Base-by-base conservation (phyloP, 306 rosid species). In the Ormosia emarginata region DNA sequence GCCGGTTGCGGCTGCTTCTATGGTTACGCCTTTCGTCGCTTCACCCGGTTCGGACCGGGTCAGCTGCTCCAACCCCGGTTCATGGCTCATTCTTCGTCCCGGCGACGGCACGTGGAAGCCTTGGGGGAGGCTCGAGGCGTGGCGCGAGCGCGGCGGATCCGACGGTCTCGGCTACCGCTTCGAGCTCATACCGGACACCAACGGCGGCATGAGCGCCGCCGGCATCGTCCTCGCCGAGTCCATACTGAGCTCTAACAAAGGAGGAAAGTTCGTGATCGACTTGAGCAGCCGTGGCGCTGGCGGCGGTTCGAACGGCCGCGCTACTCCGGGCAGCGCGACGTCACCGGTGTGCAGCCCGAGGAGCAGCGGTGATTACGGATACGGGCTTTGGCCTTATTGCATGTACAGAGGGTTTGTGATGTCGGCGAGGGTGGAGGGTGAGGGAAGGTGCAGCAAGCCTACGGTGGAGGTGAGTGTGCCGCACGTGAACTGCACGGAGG, bases 271-370 rank as follows among this genome's bases (percentile, higher is more conserved):
- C 50, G 70, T 81, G 3, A 87, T 91, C 11, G 96, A 91, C 56
- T 46, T 91, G 12, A 81, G 93, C 15, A 73, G 72, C 34, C 72
- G 64, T 36, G 18, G 39, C 1, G 79, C 47, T 5, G 56, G 41
- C 1, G 71, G 36, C 0, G 82, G 80, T 4, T 46, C 86, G 0
- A 82, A 80, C 53, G 90, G 85, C 0, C 85, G 85, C 0, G 73
- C 79, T 0, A 74, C 90, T 47, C 90, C 97, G 47, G 88, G 66
- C 7, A 85, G 53, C 0, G 70, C 87, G 39, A 78, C 81, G 2
- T 91, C 98, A 0, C 97, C 98, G 37, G 93, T 30, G 15, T 86
- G 92, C 57, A 94, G 98, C 39, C 98, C 97, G 9, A 84, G 90
- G 43, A 37, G 92, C 17, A 94, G 95, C n/a, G 98, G 97, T 0